Percentiles rank a stretch among this genome's conserved stretches.
Conservation (phyloP, 83 land plant species). For the Picea mariana region DNA sequence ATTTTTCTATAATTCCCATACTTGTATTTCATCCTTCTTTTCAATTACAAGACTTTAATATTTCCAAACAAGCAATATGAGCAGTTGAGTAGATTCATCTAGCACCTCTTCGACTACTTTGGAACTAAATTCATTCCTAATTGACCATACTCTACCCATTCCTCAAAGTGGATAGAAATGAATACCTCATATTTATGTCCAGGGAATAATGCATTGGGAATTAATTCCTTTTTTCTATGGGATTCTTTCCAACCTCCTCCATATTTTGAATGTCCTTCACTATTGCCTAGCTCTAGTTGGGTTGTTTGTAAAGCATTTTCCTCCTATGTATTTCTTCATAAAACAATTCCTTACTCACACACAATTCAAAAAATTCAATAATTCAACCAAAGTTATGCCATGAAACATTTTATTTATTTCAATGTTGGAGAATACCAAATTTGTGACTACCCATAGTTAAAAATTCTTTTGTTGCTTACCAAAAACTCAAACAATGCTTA, state of each 20-base stretch:
- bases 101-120: conserved; percentile 12
- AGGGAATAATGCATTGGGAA: conserved; percentile 24
- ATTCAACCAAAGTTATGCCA: no score
- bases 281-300: not conserved
- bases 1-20: not conserved
- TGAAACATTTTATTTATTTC: no score
- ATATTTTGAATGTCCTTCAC: not conserved
- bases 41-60: conserved; percentile 11
- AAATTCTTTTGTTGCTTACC: no score
- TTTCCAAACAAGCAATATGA: conserved; percentile 54
- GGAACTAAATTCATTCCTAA: conserved; percentile 27
- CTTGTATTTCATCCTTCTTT: conserved; percentile 5
- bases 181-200: conserved; percentile 30
- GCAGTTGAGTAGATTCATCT: conserved; percentile 29
- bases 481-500: no score
- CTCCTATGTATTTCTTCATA: no score
- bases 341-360: no score
- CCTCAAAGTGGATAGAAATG: conserved; percentile 50
- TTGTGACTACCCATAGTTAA: no score
- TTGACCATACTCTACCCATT: conserved; percentile 1
- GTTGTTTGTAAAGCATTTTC: not conserved
- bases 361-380: no score
- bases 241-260: conserved; percentile 10
- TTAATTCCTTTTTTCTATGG: conserved; percentile 16
- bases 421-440: no score